These are phyloP conservation scores for Fusarium sp. DNA, from an alignment of 2,329 filamentous ascomycete genomes.

Conservation along the genomic window DNA sequence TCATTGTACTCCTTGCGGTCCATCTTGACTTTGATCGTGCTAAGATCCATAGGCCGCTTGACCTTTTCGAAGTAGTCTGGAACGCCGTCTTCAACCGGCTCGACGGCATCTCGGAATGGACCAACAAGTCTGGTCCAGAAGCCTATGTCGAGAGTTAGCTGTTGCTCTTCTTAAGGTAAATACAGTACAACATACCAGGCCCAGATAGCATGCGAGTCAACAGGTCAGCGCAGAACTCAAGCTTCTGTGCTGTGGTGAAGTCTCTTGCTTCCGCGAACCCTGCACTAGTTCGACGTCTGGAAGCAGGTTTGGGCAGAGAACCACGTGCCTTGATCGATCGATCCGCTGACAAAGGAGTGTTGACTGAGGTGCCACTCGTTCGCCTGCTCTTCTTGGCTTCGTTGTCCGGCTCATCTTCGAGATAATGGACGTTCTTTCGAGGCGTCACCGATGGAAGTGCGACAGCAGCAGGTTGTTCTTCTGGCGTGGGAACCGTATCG, in stretches of 20 bases:
- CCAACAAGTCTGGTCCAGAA: conserved; percentile 75
- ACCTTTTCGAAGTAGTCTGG: conserved; percentile 72
- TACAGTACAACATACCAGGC: conserved; percentile 57
- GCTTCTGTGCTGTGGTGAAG: conserved; percentile 57
- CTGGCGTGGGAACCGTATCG: conserved; percentile 53
- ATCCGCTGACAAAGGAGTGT: conserved; percentile 25
- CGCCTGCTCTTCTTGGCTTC: conserved; percentile 59
- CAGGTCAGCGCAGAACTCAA: conserved; percentile 69
- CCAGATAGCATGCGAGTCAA: conserved; percentile 70
- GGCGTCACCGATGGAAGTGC: conserved; percentile 36
- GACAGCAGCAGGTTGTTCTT: conserved; percentile 30
- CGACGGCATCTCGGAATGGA: conserved; percentile 69
- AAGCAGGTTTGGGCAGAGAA: conserved; percentile 49
- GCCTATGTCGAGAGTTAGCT: conserved; percentile 53
- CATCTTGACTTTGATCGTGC: conserved; percentile 70
- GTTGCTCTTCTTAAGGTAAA: background rate
- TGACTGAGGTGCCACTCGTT: conserved; percentile 40
- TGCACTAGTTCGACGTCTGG: conserved; percentile 51
- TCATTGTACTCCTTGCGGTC: conserved; percentile 62
- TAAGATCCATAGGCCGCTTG: conserved; percentile 70
- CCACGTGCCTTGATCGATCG: conserved; percentile 47
- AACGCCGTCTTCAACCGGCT: conserved; percentile 66
- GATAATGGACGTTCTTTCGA: conserved; percentile 62
- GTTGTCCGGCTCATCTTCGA: conserved; percentile 58
- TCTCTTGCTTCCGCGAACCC: conserved; percentile 47